Base-by-base conservation (phyloP, 306 rosid genomes). In the Senna tora region DNA sequence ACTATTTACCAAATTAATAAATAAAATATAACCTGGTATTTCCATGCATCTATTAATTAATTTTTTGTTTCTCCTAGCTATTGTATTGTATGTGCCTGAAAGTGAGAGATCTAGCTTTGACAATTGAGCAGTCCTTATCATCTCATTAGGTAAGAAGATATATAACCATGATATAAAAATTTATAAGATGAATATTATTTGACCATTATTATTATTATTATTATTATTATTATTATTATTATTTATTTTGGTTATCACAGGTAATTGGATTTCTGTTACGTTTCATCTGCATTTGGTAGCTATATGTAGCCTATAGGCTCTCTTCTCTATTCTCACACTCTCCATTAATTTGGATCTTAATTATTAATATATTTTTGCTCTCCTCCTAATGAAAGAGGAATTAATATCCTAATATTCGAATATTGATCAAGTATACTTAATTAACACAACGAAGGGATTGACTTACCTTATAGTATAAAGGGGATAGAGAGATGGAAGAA, bases 141-240 rank as follows among this genome's bases (percentile, higher is more conserved):
- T 46, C 77, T 20, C 50, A 64, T 45, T 71, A 71, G 73, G 82
- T 47, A 63, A 77, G 73, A 7, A 25, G 57, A 50, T 38, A 20
- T 6, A 34, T 47, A n/a, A 22, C 17, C 46, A 17, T 36, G 36
- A 49, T 47, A 51, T 28, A 33, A 42, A 54, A 6, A n/a, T 46
- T 8, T 25, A 25, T 25, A 69, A 33, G 19, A 34, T 77, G 11
- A 50, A 56, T 38, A 57, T 57, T 38, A 57, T 57, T 78, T 65
- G 50, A 13, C 59, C 58, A 2, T 49, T 57, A 19, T 15, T 51
- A 14, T 42, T 5, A 21, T n/a, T 10, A 36, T 11, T 12, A 2
- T 43, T 43, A n/a, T n/a, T n/a, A 2, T 49, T 57, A 19, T 15
- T 51, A 14, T 42, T 5, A 21, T n/a, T 10, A 36, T 11, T 12